Conservation (phyloP, 2,329 filamentous ascomycete species). For the Penicillium freii region DNA sequence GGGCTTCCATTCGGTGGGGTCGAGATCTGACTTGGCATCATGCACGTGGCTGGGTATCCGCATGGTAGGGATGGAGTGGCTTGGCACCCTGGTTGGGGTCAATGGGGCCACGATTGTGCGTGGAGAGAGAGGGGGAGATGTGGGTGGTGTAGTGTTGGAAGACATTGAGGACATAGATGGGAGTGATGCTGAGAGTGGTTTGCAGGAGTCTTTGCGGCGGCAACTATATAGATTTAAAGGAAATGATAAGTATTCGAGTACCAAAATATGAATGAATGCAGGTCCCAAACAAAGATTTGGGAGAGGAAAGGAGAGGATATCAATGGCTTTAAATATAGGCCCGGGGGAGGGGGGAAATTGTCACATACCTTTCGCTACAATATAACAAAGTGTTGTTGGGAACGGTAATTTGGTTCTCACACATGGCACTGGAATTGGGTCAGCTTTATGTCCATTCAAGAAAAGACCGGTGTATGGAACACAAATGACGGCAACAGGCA, state of each 20-base stretch:
- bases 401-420: constrained; percentile 63
- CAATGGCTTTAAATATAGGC: constrained; percentile 1
- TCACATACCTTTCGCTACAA: constrained; percentile 61
- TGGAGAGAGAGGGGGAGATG: constrained; percentile 38
- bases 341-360: too few species aligned
- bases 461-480: constrained; percentile 14
- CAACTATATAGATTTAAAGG: constrained; percentile 33
- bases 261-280: not conserved
- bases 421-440: constrained; percentile 54
- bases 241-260: constrained; percentile 1
- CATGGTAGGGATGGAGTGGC: constrained; percentile 16
- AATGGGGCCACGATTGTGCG: constrained; percentile 39
- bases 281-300: constrained; percentile 1
- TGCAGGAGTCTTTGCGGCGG: constrained; percentile 47
- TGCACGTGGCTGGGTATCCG: constrained; percentile 43
- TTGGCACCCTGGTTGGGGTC: constrained; percentile 34
- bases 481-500: constrained; percentile 17
- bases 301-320: not conserved
- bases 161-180: constrained; percentile 31
- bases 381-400: constrained; percentile 61
- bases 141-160: constrained; percentile 32
- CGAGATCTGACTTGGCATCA: constrained; percentile 45
- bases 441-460: constrained; percentile 26
- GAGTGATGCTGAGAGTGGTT: constrained; percentile 44
- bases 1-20: constrained; percentile 52